Evolutionary conservation across 495 filamentous ascomycete genomes (phyloP).

Genomic region (Aspergillus panamensis): DNA sequence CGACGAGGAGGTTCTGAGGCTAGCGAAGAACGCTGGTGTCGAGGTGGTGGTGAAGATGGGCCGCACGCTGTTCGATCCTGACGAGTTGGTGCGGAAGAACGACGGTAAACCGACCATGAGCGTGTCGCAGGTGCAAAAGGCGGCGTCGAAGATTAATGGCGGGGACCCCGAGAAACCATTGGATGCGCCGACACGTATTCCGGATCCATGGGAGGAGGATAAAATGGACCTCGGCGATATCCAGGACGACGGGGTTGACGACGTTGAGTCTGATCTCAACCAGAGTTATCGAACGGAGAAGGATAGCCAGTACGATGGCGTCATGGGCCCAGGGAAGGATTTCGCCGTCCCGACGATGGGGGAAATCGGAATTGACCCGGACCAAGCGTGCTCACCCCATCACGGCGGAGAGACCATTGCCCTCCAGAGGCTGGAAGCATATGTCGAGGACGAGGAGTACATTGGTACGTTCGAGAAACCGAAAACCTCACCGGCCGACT

Average conservation of each 20-base stretch:
- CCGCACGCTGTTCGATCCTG: constrained; percentile 64
- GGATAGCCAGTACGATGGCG: constrained; percentile 44
- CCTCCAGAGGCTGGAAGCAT: constrained; percentile 45
- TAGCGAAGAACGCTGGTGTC: constrained; percentile 60
- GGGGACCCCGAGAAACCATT: constrained; percentile 55
- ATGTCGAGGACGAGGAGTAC: constrained; percentile 57
- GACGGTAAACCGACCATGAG: constrained; percentile 66
- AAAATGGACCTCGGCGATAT: constrained; percentile 47
- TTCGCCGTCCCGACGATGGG: constrained; percentile 59
- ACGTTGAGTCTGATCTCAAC: constrained; percentile 52
- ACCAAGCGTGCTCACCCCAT: constrained; percentile 53
- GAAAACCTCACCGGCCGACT: constrained; percentile 63
- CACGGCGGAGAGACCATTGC: constrained; percentile 61
- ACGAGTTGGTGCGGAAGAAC: constrained; percentile 59
- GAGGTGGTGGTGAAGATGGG: constrained; percentile 57
- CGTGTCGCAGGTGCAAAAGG: constrained; percentile 57
- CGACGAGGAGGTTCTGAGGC: constrained; percentile 49
- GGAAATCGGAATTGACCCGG: constrained; percentile 55
- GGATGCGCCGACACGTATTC: constrained; percentile 49
- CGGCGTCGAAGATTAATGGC: constrained; percentile 38
- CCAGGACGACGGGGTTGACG: constrained; percentile 43
- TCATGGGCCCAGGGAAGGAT: constrained; percentile 59
- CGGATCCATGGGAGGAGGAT: constrained; percentile 52
- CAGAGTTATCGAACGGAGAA: constrained; percentile 38
- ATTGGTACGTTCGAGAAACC: constrained; percentile 68